phyloP scores from a whole-genome alignment of 768 basidiomycete genomes.

The Podaxis pistillaris region DNA sequence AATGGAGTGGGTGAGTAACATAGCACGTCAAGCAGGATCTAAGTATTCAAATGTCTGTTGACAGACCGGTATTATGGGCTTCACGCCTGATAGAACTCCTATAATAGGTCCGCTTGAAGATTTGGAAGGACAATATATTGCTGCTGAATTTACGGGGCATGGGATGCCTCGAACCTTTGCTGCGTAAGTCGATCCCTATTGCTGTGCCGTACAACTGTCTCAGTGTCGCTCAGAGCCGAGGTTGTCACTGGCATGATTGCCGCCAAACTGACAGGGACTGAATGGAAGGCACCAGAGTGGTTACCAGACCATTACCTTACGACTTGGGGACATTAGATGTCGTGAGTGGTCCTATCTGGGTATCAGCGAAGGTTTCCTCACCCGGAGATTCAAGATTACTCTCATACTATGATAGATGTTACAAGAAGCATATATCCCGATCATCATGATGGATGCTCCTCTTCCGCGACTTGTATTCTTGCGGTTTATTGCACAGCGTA shows the following conservation, averaged over 20 bases:
- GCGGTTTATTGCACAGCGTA: too few species aligned
- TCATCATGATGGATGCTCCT: too few species aligned
- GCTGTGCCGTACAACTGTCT: neutral
- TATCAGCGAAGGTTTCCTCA: too few species aligned
- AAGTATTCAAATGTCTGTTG: conserved; percentile 2
- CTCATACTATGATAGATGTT: too few species aligned
- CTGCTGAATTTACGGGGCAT: conserved; percentile 74
- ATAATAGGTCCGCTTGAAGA: conserved; percentile 47
- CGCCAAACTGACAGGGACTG: conserved; percentile 40
- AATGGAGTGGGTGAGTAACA: conserved; percentile 72
- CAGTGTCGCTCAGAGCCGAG: conserved; percentile 42
- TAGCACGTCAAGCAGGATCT: neutral
- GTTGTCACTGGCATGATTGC: conserved; percentile 57
- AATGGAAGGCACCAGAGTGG: conserved; percentile 60
- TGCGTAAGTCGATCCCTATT: conserved; percentile 44
- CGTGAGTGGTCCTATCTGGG: neutral
- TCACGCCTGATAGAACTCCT: conserved; percentile 57
- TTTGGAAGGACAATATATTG: conserved; percentile 61
- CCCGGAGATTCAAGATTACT: too few species aligned
- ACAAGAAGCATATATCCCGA: too few species aligned
- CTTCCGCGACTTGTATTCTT: too few species aligned
- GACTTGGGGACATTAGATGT: conserved; percentile 4
- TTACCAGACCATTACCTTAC: conserved; percentile 56
- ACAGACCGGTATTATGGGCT: conserved; percentile 86
- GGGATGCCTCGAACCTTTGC: conserved; percentile 78